A percentile compares a stretch with the other conserved stretches of the same genome.
Evolutionary conservation across 495 filamentous ascomycete genomes (phyloP).

Genomic region (Trichoderma reesei): DNA sequence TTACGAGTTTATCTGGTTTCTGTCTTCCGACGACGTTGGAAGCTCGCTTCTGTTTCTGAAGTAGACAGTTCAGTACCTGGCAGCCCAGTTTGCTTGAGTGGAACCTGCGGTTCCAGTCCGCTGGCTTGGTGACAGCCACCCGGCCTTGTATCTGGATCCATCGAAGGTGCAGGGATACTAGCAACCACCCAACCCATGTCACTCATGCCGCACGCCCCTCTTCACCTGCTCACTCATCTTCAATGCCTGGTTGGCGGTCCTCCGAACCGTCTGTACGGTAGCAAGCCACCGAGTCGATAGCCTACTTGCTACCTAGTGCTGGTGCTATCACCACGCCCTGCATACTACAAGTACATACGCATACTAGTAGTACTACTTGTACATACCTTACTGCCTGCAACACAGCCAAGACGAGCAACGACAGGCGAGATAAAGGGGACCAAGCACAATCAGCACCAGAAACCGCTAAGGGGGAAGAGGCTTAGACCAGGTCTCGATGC

Average conservation of each 20-base stretch:
- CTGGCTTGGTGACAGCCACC: conserved; percentile 2
- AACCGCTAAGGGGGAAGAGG: not conserved
- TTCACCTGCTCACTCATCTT: not conserved
- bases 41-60: not conserved
- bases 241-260: not conserved
- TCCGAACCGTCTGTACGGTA: conserved; percentile 5
- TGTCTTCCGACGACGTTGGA: not conserved
- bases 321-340: not conserved
- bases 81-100: not conserved
- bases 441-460: not conserved
- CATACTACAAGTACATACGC: not conserved
- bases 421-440: conserved; percentile 6
- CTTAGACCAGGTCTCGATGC: conserved; percentile 4
- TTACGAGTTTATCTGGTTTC: not conserved
- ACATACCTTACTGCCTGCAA: not conserved
- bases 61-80: not conserved
- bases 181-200: not conserved
- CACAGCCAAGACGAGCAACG: not conserved
- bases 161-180: not conserved
- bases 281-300: not conserved
- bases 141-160: conserved; percentile 3
- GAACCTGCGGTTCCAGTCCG: not conserved
- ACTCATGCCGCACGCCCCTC: not conserved
- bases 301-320: not conserved
- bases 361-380: no score